Evolutionary conservation across 2,329 filamentous ascomycete species (phyloP), one percentile per base, ranked within the genome.

Genomic region (Xylaria sp.): DNA sequence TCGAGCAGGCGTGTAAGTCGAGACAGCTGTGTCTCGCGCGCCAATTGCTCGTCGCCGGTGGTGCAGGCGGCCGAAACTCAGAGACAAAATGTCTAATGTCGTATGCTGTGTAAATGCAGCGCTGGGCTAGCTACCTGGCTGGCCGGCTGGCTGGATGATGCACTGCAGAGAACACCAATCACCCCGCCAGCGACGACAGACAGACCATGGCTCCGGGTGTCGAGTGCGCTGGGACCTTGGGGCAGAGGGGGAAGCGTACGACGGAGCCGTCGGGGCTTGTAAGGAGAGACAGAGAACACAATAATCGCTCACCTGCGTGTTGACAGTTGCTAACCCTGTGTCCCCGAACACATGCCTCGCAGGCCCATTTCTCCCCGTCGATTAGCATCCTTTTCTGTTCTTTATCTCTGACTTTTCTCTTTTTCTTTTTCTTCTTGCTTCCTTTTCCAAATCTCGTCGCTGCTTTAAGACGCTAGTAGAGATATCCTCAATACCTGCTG

Each of bases 291-390:
- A 68, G 67, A 64, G 62, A 54, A 61, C 46, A 66, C 63, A 66
- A 67, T 72, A 68, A 67, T 71, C 56, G 55, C 92, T 86, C 89
- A 97, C 94, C 94, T 81, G 90, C 89, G 83, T 99, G 96, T 82
- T 95, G 94, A 86, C 96, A 99, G 81, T 96, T 97, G 91, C 94
- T 98, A 80, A 99, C 96, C 80, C 96, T 93, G 86, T 99, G 96
- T 80, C 96, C 96, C 83, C 96, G 92, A 81, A 99, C 94, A 85
- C 96, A 99, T 84, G 94, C 94, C 85, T 97, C 93, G 87, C 95
- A 98, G 83, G 95, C 95, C 86, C 90, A 98, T 86, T 98, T 98
- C 86, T 97, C 94, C 82, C 95, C 95, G 87, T 97, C 91, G 82
- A 94, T 92, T 81, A 94, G 87, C 92, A 94, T 94, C 57, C 55